Base-by-base conservation (phyloP, 2,329 filamentous ascomycete genomes). In the Trichoderma simmonsii region DNA sequence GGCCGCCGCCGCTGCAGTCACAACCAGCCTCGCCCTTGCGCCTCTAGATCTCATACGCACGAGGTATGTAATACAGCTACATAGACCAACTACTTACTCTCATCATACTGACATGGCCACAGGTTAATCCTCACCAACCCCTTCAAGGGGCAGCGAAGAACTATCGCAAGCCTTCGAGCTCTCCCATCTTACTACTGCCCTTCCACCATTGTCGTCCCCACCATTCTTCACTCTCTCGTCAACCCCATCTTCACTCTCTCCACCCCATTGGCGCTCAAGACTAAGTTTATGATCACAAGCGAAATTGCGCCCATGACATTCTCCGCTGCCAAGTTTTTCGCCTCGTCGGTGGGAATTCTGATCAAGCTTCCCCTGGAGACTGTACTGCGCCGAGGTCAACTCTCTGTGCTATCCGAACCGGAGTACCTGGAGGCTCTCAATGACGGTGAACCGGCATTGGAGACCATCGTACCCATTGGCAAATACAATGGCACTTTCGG, bases 31-130 rank as follows among this genome's bases (percentile, higher is more conserved):
- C 11, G 85, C 95, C 28, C 89, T 99, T 15, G 90, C 95, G 1
- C 96, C 96, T 0, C 86, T 99, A 60, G 96, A 99, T 80, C 89
- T 97, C 36, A 91, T 98, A 59, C 91, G 96, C 76, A 98, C 95
- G 65, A 83, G 85, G 86, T 87, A 81, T 54, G 59, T 43, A 18
- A 24, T 18, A 4, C 36, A 6, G 11, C 24, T 62, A 2, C 54
- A 54, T 6, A 9, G 7, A 11, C 21, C 11, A 24, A 14, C 21
- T 54, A 8, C 39, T 8, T 12, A 43, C 30, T 67, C 64, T 81
- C 83, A 77, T 84, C 24, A 43, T 43, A 61, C 57, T 70, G n/a
- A 70, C 67, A 30, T 62, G 21, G 39, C n/a, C 18, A 28, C 73
- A 91, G 91, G 77, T 87, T 98, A 48, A 94, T 98, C 76, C 86